Conservation (phyloP, 352 stramenopile species). For the Aphanomyces euteiches region DNA sequence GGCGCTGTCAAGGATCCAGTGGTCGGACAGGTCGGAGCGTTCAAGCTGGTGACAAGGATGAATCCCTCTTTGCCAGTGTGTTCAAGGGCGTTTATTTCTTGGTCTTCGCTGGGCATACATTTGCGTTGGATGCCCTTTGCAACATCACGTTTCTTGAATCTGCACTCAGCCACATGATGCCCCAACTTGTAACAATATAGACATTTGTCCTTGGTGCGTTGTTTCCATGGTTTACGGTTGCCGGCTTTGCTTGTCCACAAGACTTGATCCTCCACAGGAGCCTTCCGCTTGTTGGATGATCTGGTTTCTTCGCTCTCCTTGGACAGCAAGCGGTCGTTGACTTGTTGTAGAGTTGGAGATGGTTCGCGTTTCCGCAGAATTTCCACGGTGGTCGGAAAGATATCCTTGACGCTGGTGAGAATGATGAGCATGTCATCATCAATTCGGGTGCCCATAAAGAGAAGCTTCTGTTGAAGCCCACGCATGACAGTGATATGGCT, state of each 20-base stretch:
- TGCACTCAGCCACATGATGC: neutral
- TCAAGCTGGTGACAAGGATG: neutral
- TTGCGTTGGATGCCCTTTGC: neutral
- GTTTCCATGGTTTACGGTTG: neutral
- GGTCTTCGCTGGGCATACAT: neutral
- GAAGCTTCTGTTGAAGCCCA: constrained; percentile 8
- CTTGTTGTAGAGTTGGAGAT: constrained; percentile 12
- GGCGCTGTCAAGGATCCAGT: constrained; percentile 1
- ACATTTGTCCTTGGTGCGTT: constrained; percentile 6
- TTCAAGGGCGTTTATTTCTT: neutral
- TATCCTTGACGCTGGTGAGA: constrained; percentile 1
- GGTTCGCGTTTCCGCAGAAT: constrained; percentile 1
- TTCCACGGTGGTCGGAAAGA: constrained; percentile 1
- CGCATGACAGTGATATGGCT: constrained; percentile 1
- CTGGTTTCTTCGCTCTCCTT: constrained; percentile 1
- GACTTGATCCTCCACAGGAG: neutral
- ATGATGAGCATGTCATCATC: neutral
- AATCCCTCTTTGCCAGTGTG: neutral
- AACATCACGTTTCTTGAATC: constrained; percentile 1
- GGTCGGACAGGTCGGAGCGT: neutral
- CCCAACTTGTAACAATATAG: neutral
- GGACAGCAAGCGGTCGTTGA: neutral
- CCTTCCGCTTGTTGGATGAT: neutral
- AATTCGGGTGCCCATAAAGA: neutral
- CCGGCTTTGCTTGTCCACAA: neutral